phyloP scores from a whole-genome alignment of 805 yeast genomes.

The Suhomyces pyralidae region DNA sequence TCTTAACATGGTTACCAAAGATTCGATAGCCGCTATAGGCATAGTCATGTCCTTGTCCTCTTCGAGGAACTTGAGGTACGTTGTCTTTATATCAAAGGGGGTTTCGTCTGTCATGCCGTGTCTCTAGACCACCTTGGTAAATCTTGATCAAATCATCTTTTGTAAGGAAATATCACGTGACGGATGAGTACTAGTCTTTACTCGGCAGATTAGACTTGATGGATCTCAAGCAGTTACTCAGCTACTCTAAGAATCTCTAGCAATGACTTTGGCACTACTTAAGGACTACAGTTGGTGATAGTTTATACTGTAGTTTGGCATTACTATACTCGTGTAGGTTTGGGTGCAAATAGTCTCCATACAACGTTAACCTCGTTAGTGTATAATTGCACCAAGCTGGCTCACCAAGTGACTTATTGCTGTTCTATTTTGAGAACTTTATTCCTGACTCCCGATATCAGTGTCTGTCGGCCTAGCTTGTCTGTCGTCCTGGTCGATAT shows the following conservation, averaged over 20 bases:
- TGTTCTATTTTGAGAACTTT: too few species aligned
- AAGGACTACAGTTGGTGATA: neutral
- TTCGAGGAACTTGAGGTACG: slow-evolving; percentile 74
- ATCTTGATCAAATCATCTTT: neutral
- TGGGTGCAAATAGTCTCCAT: neutral
- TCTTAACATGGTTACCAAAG: slow-evolving; percentile 77
- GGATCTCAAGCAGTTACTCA: too few species aligned
- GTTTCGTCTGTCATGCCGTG: slow-evolving; percentile 8
- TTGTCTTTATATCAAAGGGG: slow-evolving; percentile 72
- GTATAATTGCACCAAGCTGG: neutral
- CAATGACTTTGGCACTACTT: neutral
- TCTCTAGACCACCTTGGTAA: neutral
- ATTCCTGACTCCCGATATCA: neutral
- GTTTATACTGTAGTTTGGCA: neutral
- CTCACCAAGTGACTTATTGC: neutral
- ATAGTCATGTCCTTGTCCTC: slow-evolving; percentile 97
- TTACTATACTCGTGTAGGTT: neutral
- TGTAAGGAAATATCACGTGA: neutral
- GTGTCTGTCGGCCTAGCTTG: neutral
- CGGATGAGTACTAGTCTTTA: neutral
- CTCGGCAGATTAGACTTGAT: neutral
- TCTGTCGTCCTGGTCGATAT: neutral
- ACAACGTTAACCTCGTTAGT: neutral
- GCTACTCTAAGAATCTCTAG: too few species aligned
- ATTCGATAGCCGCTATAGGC: slow-evolving; percentile 99